Evolutionary conservation across 805 yeast species (phyloP).

Genomic region (Torulaspora gathmanii): DNA sequence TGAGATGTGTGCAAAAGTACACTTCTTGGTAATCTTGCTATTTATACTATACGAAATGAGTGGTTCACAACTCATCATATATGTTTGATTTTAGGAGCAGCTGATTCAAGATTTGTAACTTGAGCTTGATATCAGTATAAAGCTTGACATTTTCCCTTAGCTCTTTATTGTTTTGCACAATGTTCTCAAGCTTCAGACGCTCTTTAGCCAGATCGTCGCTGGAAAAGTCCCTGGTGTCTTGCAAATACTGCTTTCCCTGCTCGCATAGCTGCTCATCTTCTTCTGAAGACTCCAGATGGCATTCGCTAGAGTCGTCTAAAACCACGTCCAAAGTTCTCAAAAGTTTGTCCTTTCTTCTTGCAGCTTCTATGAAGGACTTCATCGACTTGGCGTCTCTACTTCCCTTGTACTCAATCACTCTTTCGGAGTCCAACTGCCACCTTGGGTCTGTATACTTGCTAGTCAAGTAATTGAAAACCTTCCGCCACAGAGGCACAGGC

Average conservation of each 20-base stretch:
- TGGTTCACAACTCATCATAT: slow-evolving; percentile 11
- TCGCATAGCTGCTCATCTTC: slow-evolving; percentile 11
- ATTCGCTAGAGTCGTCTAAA: slow-evolving; percentile 35
- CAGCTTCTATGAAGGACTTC: slow-evolving; percentile 46
- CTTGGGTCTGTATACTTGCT: slow-evolving; percentile 14
- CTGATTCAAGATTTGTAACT: slow-evolving; percentile 16
- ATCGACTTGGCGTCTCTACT: slow-evolving; percentile 45
- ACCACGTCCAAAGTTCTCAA: slow-evolving; percentile 17
- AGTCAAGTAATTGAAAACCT: slow-evolving; percentile 7
- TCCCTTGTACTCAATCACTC: slow-evolving; percentile 56
- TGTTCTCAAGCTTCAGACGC: slow-evolving; percentile 31
- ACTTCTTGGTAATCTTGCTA: slow-evolving; percentile 30
- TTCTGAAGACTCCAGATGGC: slow-evolving; percentile 5
- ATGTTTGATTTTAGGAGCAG: neutral
- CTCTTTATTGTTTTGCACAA: slow-evolving; percentile 18
- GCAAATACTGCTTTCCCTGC: slow-evolving; percentile 16
- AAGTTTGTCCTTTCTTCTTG: slow-evolving; percentile 16
- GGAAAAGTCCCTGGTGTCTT: slow-evolving; percentile 21
- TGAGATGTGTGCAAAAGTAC: slow-evolving; percentile 49
- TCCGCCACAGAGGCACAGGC: slow-evolving; percentile 10
- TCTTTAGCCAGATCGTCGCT: slow-evolving; percentile 36
- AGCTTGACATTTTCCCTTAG: slow-evolving; percentile 27
- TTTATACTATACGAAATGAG: neutral
- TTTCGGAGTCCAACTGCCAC: slow-evolving; percentile 28
- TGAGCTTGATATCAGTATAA: slow-evolving; percentile 29